Percentiles rank a stretch among this genome's conserved stretches.
Conservation (phyloP, 495 filamentous ascomycete genomes). For the Viridothelium virens region DNA sequence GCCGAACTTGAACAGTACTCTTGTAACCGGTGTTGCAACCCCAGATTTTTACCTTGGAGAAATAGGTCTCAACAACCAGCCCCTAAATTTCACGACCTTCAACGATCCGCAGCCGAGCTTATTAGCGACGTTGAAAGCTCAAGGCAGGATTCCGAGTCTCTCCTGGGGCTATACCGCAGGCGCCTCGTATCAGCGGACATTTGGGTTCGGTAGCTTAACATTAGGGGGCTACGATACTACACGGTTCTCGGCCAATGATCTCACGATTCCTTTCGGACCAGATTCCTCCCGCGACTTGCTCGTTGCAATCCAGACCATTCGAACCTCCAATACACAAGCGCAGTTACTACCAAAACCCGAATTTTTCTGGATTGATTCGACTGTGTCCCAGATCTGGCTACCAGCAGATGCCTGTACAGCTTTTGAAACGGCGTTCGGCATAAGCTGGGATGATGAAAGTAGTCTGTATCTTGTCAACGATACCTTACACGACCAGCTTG, state of each 20-base stretch:
- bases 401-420: constrained; percentile 13
- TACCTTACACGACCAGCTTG: constrained; percentile 11
- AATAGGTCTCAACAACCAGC: constrained; percentile 47
- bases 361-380: constrained; percentile 35
- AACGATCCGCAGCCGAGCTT: constrained; percentile 44
- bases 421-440: constrained; percentile 17
- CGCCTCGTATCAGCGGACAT: constrained; percentile 20
- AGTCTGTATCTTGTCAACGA: constrained; percentile 19
- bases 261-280: constrained; percentile 47
- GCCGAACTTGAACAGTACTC: constrained; percentile 41
- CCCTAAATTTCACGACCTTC: constrained; percentile 44
- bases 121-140: constrained; percentile 19
- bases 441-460: constrained; percentile 17
- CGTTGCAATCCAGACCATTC: constrained; percentile 48
- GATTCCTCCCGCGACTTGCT: constrained; percentile 44
- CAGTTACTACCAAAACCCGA: constrained; percentile 23
- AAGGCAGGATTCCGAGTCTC: constrained; percentile 24
- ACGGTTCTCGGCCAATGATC: constrained; percentile 48
- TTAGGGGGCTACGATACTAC: constrained; percentile 58
- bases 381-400: constrained; percentile 32
- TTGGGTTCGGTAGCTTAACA: constrained; percentile 46
- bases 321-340: constrained; percentile 7
- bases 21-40: constrained; percentile 39
- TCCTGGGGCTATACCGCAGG: constrained; percentile 33
- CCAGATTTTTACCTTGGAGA: constrained; percentile 47